Base-by-base conservation (phyloP, 306 rosid species). In the Quercus gilva region DNA sequence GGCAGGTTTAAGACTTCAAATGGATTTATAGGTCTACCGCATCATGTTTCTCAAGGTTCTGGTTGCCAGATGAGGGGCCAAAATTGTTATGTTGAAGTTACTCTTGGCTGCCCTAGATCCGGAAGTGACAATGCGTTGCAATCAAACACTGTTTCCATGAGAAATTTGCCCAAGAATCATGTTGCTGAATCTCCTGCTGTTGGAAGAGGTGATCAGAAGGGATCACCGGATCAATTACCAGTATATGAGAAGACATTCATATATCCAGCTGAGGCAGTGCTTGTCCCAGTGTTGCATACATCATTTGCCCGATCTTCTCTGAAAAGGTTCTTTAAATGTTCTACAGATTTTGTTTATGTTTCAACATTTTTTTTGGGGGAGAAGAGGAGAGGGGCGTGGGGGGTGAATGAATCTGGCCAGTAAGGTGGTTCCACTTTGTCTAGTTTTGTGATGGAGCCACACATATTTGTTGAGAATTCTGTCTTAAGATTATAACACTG, bases 191-290 rank as follows among this genome's bases (percentile, higher is more conserved):
- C 92, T 80, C 82, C 89, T 80, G 76, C 73, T 55, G 74, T 64
- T 51, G 97, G 92, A 81, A 88, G 87, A 77, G 89, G 84, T 83
- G 97, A 92, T 79, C 88, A 86, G 53, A 92, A 83, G 87, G 96
- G 95, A 81, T 81, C 90, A 71, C 64, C 68, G 18, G 87, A 89
- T 74, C 86, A 87, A 76, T 75, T 84, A 63, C 74, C 90, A 55
- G 83, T 80, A 83, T 83, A 84, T 83, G 92, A 87, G 79, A 95
- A 88, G 78, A 90, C 92, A 77, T 91, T 93, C 85, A 85, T 95
- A 67, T 95, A 93, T 86, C 96, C 99, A 21, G 86, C 97, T 17
- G 98, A 92, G 86, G 94, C 98, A 25, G 97, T 95, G 79, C 91
- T 95, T 80, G 94, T 91, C 75, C 97, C 97, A 25, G 79, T 94